These are phyloP conservation scores for Sugiyamaella qingdaonensis DNA, from an alignment of 805 yeast species.

Conservation along the genomic window DNA sequence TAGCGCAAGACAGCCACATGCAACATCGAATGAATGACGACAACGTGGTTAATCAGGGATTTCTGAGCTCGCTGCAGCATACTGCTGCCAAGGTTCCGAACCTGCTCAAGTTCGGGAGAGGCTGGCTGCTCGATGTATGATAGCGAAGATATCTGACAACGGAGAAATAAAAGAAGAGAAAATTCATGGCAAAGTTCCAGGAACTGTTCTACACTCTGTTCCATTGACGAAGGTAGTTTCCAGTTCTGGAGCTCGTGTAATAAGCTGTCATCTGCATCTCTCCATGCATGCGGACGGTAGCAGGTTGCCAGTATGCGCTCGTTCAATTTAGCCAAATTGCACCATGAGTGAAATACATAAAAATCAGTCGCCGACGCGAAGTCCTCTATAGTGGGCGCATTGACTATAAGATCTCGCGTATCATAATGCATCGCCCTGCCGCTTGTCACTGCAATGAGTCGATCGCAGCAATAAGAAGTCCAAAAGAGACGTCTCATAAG, in stretches of 20 bases:
- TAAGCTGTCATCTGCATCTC: background rate
- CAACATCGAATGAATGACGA: background rate
- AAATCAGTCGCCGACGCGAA: background rate
- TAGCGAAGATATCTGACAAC: constrained; percentile 1
- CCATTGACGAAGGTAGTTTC: background rate
- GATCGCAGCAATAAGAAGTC: constrained; percentile 2
- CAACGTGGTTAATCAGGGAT: background rate
- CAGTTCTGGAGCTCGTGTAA: background rate
- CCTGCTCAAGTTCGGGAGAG: background rate
- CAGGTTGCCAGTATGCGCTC: background rate
- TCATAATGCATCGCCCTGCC: constrained; percentile 4
- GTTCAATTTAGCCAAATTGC: background rate
- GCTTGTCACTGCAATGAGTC: constrained; percentile 2
- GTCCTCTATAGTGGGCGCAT: background rate
- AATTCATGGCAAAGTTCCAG: background rate
- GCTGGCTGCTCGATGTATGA: background rate
- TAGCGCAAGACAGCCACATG: background rate
- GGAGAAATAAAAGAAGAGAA: background rate
- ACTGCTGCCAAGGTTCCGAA: background rate
- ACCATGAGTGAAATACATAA: background rate
- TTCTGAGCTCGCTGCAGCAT: background rate
- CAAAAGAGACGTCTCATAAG: constrained; percentile 2
- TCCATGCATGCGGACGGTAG: constrained; percentile 1
- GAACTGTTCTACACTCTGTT: background rate
- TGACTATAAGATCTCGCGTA: background rate